phyloP scores from a whole-genome alignment of 139 green algal species.

The Haematococcus sp. region DNA sequence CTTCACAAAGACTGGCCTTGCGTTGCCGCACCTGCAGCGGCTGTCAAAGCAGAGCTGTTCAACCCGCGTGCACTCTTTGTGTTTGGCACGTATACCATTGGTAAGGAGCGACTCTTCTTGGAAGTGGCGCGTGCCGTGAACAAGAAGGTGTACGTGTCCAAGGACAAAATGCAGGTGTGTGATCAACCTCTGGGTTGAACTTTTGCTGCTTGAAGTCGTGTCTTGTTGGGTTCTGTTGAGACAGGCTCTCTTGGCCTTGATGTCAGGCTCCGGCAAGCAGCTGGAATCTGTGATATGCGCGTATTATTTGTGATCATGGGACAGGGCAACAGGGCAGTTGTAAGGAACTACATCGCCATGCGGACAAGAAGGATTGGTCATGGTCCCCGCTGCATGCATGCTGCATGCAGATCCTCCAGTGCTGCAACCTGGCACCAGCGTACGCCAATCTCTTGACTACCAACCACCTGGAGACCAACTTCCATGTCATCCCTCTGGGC shows the following conservation, averaged over 20 bases:
- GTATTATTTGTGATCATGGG: too few species aligned
- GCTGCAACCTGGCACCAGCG: conserved; percentile 56
- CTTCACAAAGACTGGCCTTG: not conserved
- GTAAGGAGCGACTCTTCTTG: conserved; percentile 90
- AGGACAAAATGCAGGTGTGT: conserved; percentile 32
- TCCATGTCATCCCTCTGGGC: conserved; percentile 59
- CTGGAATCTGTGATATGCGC: too few species aligned
- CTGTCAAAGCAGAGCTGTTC: conserved; percentile 74
- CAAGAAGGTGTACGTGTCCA: conserved; percentile 66
- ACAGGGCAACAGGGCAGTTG: too few species aligned
- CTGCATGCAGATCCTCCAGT: conserved; percentile 44
- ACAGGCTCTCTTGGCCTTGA: too few species aligned
- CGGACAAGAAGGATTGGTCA: too few species aligned
- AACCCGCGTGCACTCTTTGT: conserved; percentile 80
- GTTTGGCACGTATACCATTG: conserved; percentile 87
- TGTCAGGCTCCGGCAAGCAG: too few species aligned
- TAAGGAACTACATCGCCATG: too few species aligned
- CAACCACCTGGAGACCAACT: conserved; percentile 71
- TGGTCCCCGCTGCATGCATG: too few species aligned
- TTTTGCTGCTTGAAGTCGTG: too few species aligned
- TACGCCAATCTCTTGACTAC: conserved; percentile 70
- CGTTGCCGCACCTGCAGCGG: conserved; percentile 63
- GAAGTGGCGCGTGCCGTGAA: conserved; percentile 65
- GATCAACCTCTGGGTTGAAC: not conserved
- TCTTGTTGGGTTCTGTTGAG: too few species aligned